Evolutionary conservation across 805 yeast genomes (phyloP).

Genomic region (Candida arabinofermentans): DNA sequence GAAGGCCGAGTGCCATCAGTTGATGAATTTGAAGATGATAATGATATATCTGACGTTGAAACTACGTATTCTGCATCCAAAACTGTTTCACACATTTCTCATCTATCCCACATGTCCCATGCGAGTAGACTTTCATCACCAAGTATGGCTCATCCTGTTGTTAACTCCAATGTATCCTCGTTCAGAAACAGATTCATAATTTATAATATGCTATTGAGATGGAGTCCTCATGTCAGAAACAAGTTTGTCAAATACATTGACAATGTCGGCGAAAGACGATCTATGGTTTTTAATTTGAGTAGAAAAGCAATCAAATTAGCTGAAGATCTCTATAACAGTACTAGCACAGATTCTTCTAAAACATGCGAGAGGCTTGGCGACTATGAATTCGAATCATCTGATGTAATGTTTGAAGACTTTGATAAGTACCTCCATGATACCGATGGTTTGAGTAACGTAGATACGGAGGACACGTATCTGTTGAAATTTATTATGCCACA

Average conservation of each 20-base stretch:
- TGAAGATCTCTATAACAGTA: conserved; percentile 20
- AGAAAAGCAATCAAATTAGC: conserved; percentile 30
- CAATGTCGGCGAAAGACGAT: conserved; percentile 23
- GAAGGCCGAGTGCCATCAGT: conserved; percentile 25
- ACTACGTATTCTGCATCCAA: conserved; percentile 15
- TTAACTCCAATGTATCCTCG: conserved; percentile 31
- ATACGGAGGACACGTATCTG: conserved; percentile 36
- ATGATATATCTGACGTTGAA: conserved; percentile 21
- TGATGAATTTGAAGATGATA: conserved; percentile 22
- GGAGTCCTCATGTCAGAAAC: conserved; percentile 70
- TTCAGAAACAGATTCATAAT: conserved; percentile 65
- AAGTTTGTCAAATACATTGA: conserved; percentile 53
- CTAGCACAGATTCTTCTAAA: conserved; percentile 1
- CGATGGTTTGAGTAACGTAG: conserved; percentile 14
- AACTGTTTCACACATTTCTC: conserved; percentile 12
- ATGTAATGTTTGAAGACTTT: conserved; percentile 39
- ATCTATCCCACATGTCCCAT: conserved; percentile 4
- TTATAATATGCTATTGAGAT: conserved; percentile 68
- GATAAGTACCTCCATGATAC: conserved; percentile 46
- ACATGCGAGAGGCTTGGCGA: conserved; percentile 8
- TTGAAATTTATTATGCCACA: conserved; percentile 81
- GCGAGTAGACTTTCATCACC: conserved; percentile 12
- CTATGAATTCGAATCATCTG: conserved; percentile 16
- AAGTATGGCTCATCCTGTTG: conserved; percentile 20
- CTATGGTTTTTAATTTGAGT: conserved; percentile 27